A percentile compares a stretch with the other conserved stretches of the same genome.
phyloP scores from a whole-genome alignment of 495 filamentous ascomycete genomes.

The Neurospora tetrasperma region DNA sequence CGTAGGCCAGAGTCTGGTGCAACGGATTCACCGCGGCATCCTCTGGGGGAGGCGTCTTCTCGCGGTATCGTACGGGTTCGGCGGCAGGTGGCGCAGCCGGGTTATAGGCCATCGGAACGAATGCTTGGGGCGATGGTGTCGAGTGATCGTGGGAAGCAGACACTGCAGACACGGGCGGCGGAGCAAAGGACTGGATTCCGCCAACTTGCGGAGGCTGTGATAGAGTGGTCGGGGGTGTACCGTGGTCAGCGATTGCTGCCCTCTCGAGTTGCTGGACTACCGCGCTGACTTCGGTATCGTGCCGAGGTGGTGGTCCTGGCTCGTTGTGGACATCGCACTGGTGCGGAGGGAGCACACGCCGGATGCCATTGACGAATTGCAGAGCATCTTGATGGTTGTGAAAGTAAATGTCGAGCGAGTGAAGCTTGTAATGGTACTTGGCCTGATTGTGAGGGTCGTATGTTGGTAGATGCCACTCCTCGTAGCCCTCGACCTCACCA shows the following conservation, averaged over 20 bases:
- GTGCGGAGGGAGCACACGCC: constrained; percentile 45
- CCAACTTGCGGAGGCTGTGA: constrained; percentile 36
- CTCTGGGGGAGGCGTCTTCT: constrained; percentile 81
- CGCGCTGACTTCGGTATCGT: constrained; percentile 50
- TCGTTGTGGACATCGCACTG: constrained; percentile 53
- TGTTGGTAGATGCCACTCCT: constrained; percentile 71
- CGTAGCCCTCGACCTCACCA: constrained; percentile 42
- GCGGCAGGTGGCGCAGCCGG: constrained; percentile 80
- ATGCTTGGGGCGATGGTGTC: constrained; percentile 29
- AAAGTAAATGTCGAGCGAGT: constrained; percentile 84
- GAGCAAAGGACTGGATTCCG: constrained; percentile 28
- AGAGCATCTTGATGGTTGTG: constrained; percentile 70
- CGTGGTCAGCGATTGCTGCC: constrained; percentile 49
- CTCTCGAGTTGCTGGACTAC: constrained; percentile 80
- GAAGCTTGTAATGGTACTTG: constrained; percentile 63
- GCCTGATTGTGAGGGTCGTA: constrained; percentile 58
- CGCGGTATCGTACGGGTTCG: constrained; percentile 70
- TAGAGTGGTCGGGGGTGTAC: constrained; percentile 23
- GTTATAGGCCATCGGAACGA: constrained; percentile 79
- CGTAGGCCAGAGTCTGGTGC: constrained; percentile 54
- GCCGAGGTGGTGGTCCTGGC: constrained; percentile 37
- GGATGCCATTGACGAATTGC: constrained; percentile 57
- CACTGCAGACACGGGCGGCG: constrained; percentile 27
- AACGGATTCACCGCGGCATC: constrained; percentile 62
- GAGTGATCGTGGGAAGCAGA: constrained; percentile 10